Percentiles rank a stretch among this genome's conserved stretches.
Evolutionary conservation across 2,329 filamentous ascomycete genomes (phyloP).

Genomic region (Bimuria novae-zelandiae): DNA sequence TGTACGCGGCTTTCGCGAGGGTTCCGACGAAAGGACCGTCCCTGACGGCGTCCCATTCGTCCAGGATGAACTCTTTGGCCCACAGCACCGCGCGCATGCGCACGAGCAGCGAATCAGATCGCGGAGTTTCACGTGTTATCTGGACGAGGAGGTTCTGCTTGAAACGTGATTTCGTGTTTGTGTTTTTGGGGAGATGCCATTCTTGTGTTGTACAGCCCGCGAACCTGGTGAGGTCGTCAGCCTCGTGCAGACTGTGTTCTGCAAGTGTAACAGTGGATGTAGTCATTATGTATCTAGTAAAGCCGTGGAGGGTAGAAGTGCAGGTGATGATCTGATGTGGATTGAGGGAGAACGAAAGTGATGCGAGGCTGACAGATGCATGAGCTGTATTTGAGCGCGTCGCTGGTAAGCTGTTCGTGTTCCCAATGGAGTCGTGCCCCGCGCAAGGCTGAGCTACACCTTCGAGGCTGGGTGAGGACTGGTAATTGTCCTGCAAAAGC

Average conservation of each 20-base stretch:
- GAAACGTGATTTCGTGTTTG: neutral
- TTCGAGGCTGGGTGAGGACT: neutral
- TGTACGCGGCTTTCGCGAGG: neutral
- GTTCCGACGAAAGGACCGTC: neutral
- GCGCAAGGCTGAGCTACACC: neutral
- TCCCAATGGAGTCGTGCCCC: neutral
- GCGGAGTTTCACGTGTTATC: neutral
- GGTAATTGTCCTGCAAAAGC: too few relatives aligned
- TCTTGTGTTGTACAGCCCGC: neutral
- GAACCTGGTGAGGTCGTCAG: neutral
- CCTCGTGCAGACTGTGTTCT: neutral
- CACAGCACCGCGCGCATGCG: neutral
- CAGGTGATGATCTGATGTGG: neutral
- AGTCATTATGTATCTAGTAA: neutral
- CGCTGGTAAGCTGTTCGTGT: neutral
- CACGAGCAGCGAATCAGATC: neutral
- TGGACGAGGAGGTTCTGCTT: neutral
- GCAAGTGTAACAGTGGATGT: neutral
- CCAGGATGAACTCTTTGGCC: neutral
- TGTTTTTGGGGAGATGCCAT: neutral
- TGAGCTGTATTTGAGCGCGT: neutral
- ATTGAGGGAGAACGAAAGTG: neutral
- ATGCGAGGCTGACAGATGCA: neutral
- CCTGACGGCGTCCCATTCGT: neutral
- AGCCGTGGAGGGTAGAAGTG: neutral